Evolutionary conservation across 2,329 filamentous ascomycete genomes (phyloP).

Genomic region (Rhinocladiella similis): DNA sequence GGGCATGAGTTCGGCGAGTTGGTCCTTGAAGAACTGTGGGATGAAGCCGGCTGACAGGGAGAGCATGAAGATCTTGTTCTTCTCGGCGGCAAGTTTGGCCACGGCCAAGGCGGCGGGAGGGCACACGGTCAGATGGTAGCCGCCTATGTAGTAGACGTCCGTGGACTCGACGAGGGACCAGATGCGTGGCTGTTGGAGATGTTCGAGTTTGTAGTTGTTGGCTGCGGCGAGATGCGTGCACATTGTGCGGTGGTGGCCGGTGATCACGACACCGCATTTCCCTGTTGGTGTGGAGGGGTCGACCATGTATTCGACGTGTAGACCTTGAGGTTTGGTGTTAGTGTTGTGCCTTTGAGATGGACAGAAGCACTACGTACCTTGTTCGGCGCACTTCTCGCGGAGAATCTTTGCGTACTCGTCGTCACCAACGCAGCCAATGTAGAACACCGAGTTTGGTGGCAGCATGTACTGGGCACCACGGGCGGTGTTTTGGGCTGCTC

Average conservation of each 20-base stretch:
- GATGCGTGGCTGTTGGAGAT: constrained; percentile 86
- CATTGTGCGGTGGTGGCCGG: constrained; percentile 91
- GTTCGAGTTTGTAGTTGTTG: constrained; percentile 94
- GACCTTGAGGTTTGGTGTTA: constrained; percentile 9
- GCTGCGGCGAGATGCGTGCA: constrained; percentile 94
- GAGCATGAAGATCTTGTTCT: constrained; percentile 88
- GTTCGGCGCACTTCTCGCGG: constrained; percentile 79
- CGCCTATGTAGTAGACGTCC: constrained; percentile 87
- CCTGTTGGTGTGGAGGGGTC: constrained; percentile 83
- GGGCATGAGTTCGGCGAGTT: constrained; percentile 77
- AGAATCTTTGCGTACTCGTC: constrained; percentile 95
- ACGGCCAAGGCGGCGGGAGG: constrained; percentile 87
- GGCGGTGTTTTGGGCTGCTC: constrained; percentile 96
- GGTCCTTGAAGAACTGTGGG: constrained; percentile 95
- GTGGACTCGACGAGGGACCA: constrained; percentile 91
- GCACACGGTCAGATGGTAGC: constrained; percentile 96
- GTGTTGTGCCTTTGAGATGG: neutral
- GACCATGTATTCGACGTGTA: constrained; percentile 87
- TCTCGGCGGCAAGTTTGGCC: constrained; percentile 80
- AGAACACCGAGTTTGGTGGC: constrained; percentile 83
- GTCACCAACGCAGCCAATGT: constrained; percentile 88
- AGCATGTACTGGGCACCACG: constrained; percentile 93
- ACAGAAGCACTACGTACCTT: constrained; percentile 60
- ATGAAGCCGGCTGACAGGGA: constrained; percentile 96
- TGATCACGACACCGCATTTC: constrained; percentile 95